Percentiles rank a stretch among this genome's conserved stretches.
Evolutionary conservation across 1,284 basidiomycete species (phyloP).

Genomic region (Peniophora sp.): DNA sequence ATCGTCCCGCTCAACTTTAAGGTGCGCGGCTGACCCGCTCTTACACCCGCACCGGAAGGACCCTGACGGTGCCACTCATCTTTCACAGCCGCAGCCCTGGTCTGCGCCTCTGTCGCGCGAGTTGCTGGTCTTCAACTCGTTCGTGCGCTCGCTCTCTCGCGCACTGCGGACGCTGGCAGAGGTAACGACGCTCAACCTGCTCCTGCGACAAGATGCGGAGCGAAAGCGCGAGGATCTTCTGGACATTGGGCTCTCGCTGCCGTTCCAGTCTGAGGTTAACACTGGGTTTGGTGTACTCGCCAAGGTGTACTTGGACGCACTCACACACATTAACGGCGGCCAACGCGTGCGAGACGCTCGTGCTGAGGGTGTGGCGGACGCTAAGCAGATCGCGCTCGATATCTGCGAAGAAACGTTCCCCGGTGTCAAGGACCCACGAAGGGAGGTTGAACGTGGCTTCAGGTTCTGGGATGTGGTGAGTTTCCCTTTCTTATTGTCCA

Average conservation of each 20-base stretch:
- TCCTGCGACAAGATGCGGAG: conserved; percentile 83
- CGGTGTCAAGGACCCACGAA: conserved; percentile 81
- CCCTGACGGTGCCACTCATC: background rate
- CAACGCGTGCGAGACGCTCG: conserved; percentile 68
- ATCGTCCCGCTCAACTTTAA: conserved; percentile 92
- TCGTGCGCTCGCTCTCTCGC: conserved; percentile 84
- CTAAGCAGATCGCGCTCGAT: conserved; percentile 82
- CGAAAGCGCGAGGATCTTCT: conserved; percentile 85
- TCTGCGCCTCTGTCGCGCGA: conserved; percentile 93
- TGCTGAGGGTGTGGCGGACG: conserved; percentile 72
- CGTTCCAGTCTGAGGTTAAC: conserved; percentile 95
- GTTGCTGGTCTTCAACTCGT: conserved; percentile 96
- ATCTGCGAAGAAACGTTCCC: conserved; percentile 93
- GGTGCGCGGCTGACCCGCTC: conserved; percentile 36
- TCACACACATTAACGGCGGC: conserved; percentile 80
- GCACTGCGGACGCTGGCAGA: conserved; percentile 88
- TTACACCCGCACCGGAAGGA: conserved; percentile 3
- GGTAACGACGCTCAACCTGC: conserved; percentile 86
- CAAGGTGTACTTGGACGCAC: conserved; percentile 91
- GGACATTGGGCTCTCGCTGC: conserved; percentile 85
- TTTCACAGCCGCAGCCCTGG: conserved; percentile 71
- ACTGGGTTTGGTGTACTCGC: conserved; percentile 97
- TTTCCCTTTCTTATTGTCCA: conserved; percentile 15
- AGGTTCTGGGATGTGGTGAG: conserved; percentile 97
- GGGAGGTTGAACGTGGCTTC: conserved; percentile 92